A percentile compares a stretch with the other conserved stretches of the same genome.
phyloP scores from a whole-genome alignment of 192 early-diverging fungal genomes.

The Dispira parvispora region DNA sequence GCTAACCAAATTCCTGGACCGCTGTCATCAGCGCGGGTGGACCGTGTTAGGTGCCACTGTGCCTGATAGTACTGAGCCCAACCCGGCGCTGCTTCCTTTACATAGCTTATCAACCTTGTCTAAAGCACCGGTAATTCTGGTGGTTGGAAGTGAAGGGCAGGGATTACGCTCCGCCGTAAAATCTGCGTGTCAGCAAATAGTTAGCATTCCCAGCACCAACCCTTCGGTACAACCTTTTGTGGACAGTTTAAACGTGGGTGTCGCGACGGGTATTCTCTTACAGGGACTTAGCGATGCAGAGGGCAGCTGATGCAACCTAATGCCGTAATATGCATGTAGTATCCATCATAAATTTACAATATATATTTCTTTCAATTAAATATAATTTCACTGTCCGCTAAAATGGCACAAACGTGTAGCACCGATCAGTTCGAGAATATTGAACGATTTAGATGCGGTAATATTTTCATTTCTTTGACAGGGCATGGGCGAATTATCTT shows the following conservation, averaged over 20 bases:
- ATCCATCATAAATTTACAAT: too few species aligned
- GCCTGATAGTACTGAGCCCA: neutral
- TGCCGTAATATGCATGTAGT: too few species aligned
- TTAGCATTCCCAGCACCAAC: slow-evolving; percentile 17
- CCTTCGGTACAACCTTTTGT: slow-evolving; percentile 15
- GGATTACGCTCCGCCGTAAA: neutral
- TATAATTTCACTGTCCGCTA: too few species aligned
- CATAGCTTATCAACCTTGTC: slow-evolving; percentile 11
- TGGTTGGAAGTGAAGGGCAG: slow-evolving; percentile 22
- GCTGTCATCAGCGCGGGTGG: slow-evolving; percentile 17
- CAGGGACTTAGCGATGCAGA: neutral
- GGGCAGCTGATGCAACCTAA: too few species aligned
- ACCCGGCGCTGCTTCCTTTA: neutral
- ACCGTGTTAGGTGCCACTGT: slow-evolving; percentile 15
- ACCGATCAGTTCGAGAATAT: too few species aligned
- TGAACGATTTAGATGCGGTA: too few species aligned
- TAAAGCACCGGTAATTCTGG: slow-evolving; percentile 17
- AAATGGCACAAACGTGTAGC: too few species aligned
- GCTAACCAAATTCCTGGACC: slow-evolving; percentile 4
- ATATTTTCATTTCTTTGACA: too few species aligned
- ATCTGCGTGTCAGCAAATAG: slow-evolving; percentile 14
- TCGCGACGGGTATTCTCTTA: slow-evolving; percentile 22
- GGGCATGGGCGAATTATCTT: too few species aligned
- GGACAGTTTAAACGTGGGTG: slow-evolving; percentile 29
- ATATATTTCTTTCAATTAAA: too few species aligned